A percentile compares a stretch with the other conserved stretches of the same genome.
These are phyloP conservation scores for Lasiodiplodia sp. DNA, from an alignment of 2,329 filamentous ascomycete species.

Conservation along the genomic window DNA sequence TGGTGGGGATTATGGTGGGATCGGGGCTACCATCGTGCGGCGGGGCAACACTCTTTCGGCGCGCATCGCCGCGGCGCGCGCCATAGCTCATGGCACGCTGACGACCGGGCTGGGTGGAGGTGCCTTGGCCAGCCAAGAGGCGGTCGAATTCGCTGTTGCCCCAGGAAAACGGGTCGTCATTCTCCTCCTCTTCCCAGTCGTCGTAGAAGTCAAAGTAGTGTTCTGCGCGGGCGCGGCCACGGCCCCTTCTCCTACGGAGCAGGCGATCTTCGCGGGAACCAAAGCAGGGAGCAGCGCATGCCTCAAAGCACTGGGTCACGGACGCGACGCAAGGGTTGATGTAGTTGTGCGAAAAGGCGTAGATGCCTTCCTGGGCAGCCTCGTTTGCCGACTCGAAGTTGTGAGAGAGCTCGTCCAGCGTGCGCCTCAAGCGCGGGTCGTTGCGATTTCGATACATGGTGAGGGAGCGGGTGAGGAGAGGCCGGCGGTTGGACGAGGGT, in stretches of 20 bases:
- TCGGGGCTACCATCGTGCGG: constrained; percentile 65
- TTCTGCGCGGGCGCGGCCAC: constrained; percentile 71
- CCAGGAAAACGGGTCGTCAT: constrained; percentile 69
- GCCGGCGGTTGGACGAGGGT: constrained; percentile 21
- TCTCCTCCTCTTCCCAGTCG: constrained; percentile 82
- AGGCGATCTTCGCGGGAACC: constrained; percentile 77
- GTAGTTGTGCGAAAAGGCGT: constrained; percentile 86
- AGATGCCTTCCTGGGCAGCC: constrained; percentile 88
- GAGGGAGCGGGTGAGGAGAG: constrained; percentile 29
- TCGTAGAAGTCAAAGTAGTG: constrained; percentile 97
- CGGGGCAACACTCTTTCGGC: constrained; percentile 63
- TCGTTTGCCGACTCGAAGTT: constrained; percentile 91
- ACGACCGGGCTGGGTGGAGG: constrained; percentile 66
- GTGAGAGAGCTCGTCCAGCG: constrained; percentile 90
- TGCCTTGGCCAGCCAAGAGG: constrained; percentile 71
- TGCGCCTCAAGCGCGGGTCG: constrained; percentile 90
- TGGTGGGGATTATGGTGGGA: constrained; percentile 88
- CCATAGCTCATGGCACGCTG: constrained; percentile 92
- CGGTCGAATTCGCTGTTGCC: constrained; percentile 84
- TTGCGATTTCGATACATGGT: constrained; percentile 64
- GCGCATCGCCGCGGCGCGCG: constrained; percentile 63
- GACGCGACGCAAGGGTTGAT: constrained; percentile 79
- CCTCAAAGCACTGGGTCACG: constrained; percentile 69
- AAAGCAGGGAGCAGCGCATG: constrained; percentile 74
- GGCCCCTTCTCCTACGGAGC: constrained; percentile 70